phyloP scores from a whole-genome alignment of 1,284 basidiomycete genomes.

The Mycosarcoma mackinlayi region DNA sequence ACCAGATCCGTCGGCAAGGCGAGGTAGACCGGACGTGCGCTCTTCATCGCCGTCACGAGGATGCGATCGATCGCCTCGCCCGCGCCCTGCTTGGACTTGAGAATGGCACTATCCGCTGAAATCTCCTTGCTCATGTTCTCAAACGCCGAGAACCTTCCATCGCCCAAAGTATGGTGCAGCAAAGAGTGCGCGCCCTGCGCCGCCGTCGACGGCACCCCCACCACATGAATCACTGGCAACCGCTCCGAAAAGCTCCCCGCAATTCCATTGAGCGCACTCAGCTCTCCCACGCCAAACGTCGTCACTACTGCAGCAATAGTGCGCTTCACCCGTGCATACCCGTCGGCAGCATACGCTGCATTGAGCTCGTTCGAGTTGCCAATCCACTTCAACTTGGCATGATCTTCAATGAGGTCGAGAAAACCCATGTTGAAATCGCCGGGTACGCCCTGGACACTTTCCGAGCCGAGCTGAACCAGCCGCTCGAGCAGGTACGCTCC shows the following conservation, averaged over 20 bases:
- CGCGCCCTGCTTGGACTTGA: slow-evolving; percentile 67
- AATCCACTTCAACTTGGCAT: slow-evolving; percentile 81
- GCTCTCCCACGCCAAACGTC: slow-evolving; percentile 86
- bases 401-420: slow-evolving; percentile 84
- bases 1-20: slow-evolving; percentile 88
- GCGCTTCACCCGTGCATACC: slow-evolving; percentile 78
- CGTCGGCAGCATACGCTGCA: slow-evolving; percentile 86
- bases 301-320: slow-evolving; percentile 59
- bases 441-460: slow-evolving; percentile 86
- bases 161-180: slow-evolving; percentile 69
- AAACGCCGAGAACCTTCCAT: slow-evolving; percentile 77
- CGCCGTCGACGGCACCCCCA: slow-evolving; percentile 81
- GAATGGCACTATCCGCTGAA: slow-evolving; percentile 75
- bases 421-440: slow-evolving; percentile 87
- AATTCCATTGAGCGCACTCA: slow-evolving; percentile 74
- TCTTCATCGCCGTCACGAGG: slow-evolving; percentile 77
- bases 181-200: slow-evolving; percentile 73
- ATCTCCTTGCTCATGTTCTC: slow-evolving; percentile 80
- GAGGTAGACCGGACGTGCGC: slow-evolving; percentile 86
- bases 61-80: slow-evolving; percentile 80
- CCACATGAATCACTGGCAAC: slow-evolving; percentile 90
- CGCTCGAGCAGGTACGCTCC: slow-evolving; percentile 64
- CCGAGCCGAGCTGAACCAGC: slow-evolving; percentile 56
- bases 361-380: slow-evolving; percentile 76
- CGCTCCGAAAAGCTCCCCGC: slow-evolving; percentile 77